phyloP scores from a whole-genome alignment of 805 yeast species.

The Candida oleophila region DNA sequence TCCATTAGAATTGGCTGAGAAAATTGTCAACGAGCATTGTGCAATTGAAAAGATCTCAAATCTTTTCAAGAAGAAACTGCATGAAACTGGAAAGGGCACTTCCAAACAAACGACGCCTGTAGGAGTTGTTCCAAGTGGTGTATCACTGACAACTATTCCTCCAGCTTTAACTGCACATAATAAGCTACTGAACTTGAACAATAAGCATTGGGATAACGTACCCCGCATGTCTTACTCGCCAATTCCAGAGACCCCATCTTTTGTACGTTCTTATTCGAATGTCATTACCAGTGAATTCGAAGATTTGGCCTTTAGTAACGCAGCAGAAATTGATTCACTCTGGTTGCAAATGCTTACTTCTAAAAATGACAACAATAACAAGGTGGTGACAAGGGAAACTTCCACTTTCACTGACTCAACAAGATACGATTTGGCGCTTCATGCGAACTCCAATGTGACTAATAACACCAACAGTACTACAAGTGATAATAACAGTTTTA shows the following conservation, averaged over 20 bases:
- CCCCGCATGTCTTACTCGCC: neutral
- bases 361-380: conserved; percentile 16
- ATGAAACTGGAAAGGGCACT: neutral
- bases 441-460: neutral
- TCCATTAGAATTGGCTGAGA: conserved; percentile 2
- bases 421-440: neutral
- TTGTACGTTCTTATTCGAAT: neutral
- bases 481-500: neutral
- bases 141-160: neutral
- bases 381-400: neutral
- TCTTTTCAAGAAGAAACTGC: neutral
- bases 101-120: neutral
- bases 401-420: neutral
- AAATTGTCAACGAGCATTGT: conserved; percentile 8
- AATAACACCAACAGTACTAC: neutral
- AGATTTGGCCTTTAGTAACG: conserved; percentile 14
- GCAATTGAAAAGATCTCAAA: neutral
- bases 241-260: neutral
- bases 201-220: no score
- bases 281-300: conserved; percentile 12
- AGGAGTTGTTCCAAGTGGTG: neutral
- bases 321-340: conserved; percentile 24
- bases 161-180: neutral
- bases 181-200: neutral
- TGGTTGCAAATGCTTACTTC: conserved; percentile 29